A percentile compares a stretch with the other conserved stretches of the same genome.
Conservation (phyloP, 306 rosid species). For the Inga laurina region DNA sequence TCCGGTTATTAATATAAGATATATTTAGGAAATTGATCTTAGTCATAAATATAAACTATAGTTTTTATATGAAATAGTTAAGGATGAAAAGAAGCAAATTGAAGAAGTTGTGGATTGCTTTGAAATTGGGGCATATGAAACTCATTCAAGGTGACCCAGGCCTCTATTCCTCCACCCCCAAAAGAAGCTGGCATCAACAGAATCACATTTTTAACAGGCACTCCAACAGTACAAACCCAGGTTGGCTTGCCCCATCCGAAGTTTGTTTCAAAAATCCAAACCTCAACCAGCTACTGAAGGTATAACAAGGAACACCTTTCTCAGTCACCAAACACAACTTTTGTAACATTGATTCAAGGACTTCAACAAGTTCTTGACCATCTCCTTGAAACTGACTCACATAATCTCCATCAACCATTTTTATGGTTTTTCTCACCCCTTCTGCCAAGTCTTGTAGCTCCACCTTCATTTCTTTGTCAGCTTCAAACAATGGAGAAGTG, state of each 20-base stretch:
- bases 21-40: no score
- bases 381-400: neutral
- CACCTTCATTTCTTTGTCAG: neutral
- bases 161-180: conserved; percentile 39
- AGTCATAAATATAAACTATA: no score
- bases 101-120: conserved; percentile 7
- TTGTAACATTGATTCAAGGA: neutral
- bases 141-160: conserved; percentile 44
- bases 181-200: conserved; percentile 27
- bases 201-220: conserved; percentile 26
- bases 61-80: neutral
- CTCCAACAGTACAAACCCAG: conserved; percentile 38
- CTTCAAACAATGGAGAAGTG: neutral
- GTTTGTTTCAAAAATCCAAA: conserved; percentile 36
- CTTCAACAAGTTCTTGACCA: neutral
- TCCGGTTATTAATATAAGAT: no score
- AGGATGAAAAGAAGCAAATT: conserved; percentile 7
- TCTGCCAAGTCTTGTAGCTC: neutral
- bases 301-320: neutral
- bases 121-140: conserved; percentile 36
- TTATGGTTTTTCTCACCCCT: neutral
- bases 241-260: conserved; percentile 54
- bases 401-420: neutral
- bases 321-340: neutral
- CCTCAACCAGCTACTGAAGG: conserved; percentile 19